Conservation (phyloP, 164 flowering plant genomes). For the Vitis cinerea region DNA sequence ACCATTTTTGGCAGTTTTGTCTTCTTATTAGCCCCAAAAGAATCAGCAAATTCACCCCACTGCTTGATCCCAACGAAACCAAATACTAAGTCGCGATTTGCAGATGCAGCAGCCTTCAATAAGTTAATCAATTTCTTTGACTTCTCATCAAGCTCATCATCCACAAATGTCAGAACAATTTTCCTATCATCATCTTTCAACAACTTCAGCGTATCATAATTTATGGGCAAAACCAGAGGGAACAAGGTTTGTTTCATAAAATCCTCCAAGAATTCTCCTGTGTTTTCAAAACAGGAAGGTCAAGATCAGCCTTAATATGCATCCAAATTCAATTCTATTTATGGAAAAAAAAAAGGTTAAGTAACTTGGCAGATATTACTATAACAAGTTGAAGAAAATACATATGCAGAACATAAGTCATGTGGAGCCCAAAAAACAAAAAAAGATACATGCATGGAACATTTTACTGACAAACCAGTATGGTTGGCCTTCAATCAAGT, state of each 20-base stretch:
- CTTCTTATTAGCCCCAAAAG: constrained; percentile 62
- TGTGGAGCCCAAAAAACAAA: too few species aligned
- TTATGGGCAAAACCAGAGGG: constrained; percentile 73
- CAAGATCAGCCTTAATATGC: not conserved
- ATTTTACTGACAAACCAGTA: too few species aligned
- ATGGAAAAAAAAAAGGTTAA: not conserved
- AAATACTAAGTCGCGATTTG: constrained; percentile 43
- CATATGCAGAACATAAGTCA: too few species aligned
- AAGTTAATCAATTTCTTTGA: not conserved
- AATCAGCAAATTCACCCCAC: constrained; percentile 70
- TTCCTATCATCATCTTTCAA: constrained; percentile 84
- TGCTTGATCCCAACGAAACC: constrained; percentile 84
- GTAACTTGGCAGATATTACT: too few species aligned
- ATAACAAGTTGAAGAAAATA: too few species aligned
- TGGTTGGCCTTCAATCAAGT: too few species aligned
- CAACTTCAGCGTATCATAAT: constrained; percentile 66
- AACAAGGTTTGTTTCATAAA: constrained; percentile 73
- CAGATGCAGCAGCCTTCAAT: constrained; percentile 3
- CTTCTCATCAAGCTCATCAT: constrained; percentile 66
- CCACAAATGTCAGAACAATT: constrained; percentile 67
- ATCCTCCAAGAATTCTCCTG: constrained; percentile 79
- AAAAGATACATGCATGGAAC: too few species aligned
- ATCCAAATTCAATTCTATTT: not conserved
- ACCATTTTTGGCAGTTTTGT: constrained; percentile 79
- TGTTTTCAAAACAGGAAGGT: constrained; percentile 21